Evolutionary conservation across 225 moss, liverwort and hornwort species (phyloP).

Genomic region (Bryum argenteum): DNA sequence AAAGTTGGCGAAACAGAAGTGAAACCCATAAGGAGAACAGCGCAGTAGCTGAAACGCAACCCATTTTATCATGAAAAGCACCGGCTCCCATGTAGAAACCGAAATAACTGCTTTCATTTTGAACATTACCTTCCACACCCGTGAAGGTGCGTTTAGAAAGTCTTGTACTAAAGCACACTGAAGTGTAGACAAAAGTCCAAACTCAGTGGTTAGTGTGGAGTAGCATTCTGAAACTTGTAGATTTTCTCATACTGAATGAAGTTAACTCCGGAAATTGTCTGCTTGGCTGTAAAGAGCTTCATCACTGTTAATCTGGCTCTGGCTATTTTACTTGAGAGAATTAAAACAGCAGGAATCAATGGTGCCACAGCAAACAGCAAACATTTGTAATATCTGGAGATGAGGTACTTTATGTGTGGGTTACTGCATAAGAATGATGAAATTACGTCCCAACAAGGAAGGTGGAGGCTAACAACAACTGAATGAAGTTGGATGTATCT

Average conservation of each 20-base stretch:
- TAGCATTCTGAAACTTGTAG: not conserved
- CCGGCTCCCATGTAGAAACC: not conserved
- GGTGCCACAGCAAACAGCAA: too few species aligned
- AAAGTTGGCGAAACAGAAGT: slow-evolving; percentile 82
- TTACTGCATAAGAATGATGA: too few species aligned
- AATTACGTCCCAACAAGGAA: too few species aligned
- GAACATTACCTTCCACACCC: not conserved
- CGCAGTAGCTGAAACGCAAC: slow-evolving; percentile 13
- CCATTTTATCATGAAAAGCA: not conserved
- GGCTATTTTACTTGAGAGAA: not conserved
- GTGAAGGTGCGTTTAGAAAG: slow-evolving; percentile 4
- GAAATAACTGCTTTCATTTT: not conserved
- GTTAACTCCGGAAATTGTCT: not conserved
- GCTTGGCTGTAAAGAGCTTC: not conserved
- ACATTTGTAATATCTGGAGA: too few species aligned
- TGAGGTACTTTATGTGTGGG: too few species aligned
- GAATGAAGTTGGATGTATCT: too few species aligned
- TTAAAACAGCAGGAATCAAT: not conserved
- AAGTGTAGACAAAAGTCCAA: not conserved
- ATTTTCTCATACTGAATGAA: not conserved
- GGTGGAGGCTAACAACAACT: too few species aligned
- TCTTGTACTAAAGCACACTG: slow-evolving; percentile 26
- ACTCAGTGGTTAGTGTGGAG: not conserved
- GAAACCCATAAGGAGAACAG: slow-evolving; percentile 60
- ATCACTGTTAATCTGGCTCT: not conserved